Percentiles rank a stretch among this genome's conserved stretches.
Evolutionary conservation across 75 land plant species (phyloP).

Genomic region (Cupressus sempervirens): DNA sequence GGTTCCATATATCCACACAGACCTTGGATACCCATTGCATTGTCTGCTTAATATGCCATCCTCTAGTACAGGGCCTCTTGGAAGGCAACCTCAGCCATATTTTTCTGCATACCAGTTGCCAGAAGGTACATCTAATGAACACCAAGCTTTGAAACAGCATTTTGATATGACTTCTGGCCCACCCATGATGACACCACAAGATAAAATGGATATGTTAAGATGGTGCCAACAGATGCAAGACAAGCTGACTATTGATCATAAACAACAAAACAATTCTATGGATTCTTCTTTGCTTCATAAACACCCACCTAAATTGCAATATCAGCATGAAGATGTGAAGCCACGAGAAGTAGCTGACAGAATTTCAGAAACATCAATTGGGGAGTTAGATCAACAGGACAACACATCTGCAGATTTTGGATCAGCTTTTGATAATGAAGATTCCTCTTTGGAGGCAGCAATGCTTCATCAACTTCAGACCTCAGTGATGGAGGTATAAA

Average conservation of each 20-base stretch:
- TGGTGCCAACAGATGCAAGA: constrained; percentile 78
- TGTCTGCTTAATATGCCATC: constrained; percentile 23
- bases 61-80: neutral
- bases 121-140: constrained; percentile 20
- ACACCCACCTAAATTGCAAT: constrained; percentile 7
- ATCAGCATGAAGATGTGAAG: constrained; percentile 5
- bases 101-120: constrained; percentile 21
- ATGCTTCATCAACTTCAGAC: constrained; percentile 57
- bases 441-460: constrained; percentile 35
- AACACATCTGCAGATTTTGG: constrained; percentile 14
- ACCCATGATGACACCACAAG: constrained; percentile 56
- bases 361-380: constrained; percentile 7
- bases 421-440: constrained; percentile 15
- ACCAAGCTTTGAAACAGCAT: constrained; percentile 10
- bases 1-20: constrained; percentile 23
- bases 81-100: constrained; percentile 17
- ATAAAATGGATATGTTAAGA: constrained; percentile 78
- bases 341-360: neutral
- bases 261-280: constrained; percentile 43
- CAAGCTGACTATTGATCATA: constrained; percentile 62
- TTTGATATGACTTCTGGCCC: constrained; percentile 26
- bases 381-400: neutral
- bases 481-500: constrained; percentile 48
- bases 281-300: constrained; percentile 19
- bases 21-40: constrained; percentile 16